Evolutionary conservation across 1,284 basidiomycete species (phyloP).

Genomic region (Volvariella volvacea): DNA sequence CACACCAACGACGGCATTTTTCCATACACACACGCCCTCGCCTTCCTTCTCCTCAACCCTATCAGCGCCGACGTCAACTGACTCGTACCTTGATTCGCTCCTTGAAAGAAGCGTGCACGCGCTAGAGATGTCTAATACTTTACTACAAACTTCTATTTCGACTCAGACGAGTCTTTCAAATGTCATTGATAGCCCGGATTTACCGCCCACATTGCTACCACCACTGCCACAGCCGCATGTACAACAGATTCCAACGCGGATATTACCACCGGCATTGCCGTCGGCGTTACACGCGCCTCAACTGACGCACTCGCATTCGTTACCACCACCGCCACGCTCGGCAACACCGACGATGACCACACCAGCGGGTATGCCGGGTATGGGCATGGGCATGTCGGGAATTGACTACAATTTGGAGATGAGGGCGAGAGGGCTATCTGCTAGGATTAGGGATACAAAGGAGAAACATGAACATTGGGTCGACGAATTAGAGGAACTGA

Average conservation of each 20-base stretch:
- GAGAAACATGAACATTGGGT: conserved; percentile 44
- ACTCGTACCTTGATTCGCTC: conserved; percentile 61
- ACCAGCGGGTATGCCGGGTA: too few species aligned
- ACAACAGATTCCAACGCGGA: too few species aligned
- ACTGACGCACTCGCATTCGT: too few species aligned
- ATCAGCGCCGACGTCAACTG: conserved; percentile 5
- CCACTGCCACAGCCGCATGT: conserved; percentile 26
- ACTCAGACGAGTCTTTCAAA: conserved; percentile 56
- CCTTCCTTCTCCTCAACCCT: not conserved
- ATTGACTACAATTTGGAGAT: not conserved
- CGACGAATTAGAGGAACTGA: conserved; percentile 62
- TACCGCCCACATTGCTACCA: conserved; percentile 15
- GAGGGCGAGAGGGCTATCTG: not conserved
- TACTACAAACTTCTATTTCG: conserved; percentile 66
- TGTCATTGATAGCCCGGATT: too few species aligned
- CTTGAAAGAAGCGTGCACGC: conserved; percentile 76
- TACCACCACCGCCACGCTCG: too few species aligned
- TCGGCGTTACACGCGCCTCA: too few species aligned
- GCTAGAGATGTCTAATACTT: conserved; percentile 72
- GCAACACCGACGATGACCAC: too few species aligned
- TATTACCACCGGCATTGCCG: too few species aligned
- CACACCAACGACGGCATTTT: too few species aligned
- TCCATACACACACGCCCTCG: not conserved
- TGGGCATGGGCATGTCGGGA: too few species aligned
- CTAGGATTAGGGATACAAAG: not conserved